Conservation (phyloP, 2,329 filamentous ascomycete species). For the Juglanconis juglandina region DNA sequence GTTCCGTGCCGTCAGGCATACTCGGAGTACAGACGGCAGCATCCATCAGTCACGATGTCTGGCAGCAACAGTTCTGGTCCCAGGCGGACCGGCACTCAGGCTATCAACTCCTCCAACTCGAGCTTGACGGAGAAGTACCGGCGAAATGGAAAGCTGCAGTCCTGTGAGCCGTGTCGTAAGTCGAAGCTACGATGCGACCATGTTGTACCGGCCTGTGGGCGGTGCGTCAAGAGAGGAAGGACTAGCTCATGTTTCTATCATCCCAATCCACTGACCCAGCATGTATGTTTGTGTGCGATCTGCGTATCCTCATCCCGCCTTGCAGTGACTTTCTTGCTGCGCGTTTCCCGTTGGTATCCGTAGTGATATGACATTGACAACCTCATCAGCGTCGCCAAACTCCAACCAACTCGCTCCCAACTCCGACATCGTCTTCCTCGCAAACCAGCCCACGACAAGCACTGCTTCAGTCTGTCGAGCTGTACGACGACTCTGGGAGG, state of each 20-base stretch:
- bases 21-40: background rate
- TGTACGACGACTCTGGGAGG: background rate
- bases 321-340: background rate
- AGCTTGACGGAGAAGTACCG: conserved; percentile 29
- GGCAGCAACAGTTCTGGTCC: conserved; percentile 21
- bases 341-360: background rate
- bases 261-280: conserved; percentile 30
- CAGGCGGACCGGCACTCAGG: conserved; percentile 18
- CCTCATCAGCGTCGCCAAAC: conserved; percentile 20
- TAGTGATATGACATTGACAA: background rate
- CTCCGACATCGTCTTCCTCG: conserved; percentile 24
- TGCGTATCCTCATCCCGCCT: background rate
- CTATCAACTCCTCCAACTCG: conserved; percentile 15
- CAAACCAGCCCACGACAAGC: conserved; percentile 17
- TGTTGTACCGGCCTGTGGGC: conserved; percentile 30
- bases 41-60: conserved; percentile 4
- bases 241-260: conserved; percentile 32
- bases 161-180: conserved; percentile 31
- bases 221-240: conserved; percentile 29
- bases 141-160: conserved; percentile 34
- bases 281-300: conserved; percentile 14
- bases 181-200: conserved; percentile 35
- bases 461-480: conserved; percentile 23
- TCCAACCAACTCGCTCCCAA: conserved; percentile 12
- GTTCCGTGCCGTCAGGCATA: background rate